These are phyloP conservation scores for Periconia macrospinosa DNA, from an alignment of 2,329 filamentous ascomycete genomes.

Conservation along the genomic window DNA sequence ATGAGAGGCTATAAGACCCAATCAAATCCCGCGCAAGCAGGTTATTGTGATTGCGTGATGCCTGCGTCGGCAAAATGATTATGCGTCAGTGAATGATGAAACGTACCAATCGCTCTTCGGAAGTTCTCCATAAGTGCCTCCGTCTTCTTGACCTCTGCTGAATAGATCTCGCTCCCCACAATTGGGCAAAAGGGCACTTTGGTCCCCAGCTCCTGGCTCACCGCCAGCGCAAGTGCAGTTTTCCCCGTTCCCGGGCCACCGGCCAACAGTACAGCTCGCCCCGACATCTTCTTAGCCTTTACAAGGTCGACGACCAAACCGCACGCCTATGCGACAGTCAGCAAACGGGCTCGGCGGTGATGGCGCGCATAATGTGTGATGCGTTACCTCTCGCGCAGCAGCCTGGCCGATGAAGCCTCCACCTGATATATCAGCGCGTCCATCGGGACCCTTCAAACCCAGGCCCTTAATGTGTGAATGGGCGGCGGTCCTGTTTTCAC, in stretches of 20 bases:
- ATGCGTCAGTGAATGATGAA: not conserved
- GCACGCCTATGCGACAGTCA: constrained; percentile 65
- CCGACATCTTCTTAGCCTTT: constrained; percentile 95
- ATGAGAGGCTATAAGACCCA: not conserved
- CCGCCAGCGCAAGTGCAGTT: constrained; percentile 90
- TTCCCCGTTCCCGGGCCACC: constrained; percentile 94
- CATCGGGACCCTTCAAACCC: constrained; percentile 76
- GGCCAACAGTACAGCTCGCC: constrained; percentile 87
- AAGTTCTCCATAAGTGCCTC: constrained; percentile 99
- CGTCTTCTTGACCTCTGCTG: constrained; percentile 98
- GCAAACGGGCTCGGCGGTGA: not conserved
- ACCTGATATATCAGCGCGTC: constrained; percentile 73
- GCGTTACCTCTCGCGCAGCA: constrained; percentile 78
- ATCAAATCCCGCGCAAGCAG: not conserved
- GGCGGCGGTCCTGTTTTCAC: constrained; percentile 93
- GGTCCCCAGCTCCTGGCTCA: constrained; percentile 94
- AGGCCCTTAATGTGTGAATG: constrained; percentile 98
- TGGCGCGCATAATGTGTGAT: not conserved
- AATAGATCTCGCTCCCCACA: constrained; percentile 97
- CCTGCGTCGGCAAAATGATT: not conserved
- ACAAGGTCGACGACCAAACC: constrained; percentile 96
- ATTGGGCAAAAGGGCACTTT: constrained; percentile 99
- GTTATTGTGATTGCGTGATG: not conserved
- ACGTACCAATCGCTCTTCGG: constrained; percentile 82
- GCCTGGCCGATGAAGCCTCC: constrained; percentile 86